Percentiles rank a stretch among this genome's conserved stretches.
Evolutionary conservation across 306 rosid genomes (phyloP).

Genomic region (Inga oerstediana): DNA sequence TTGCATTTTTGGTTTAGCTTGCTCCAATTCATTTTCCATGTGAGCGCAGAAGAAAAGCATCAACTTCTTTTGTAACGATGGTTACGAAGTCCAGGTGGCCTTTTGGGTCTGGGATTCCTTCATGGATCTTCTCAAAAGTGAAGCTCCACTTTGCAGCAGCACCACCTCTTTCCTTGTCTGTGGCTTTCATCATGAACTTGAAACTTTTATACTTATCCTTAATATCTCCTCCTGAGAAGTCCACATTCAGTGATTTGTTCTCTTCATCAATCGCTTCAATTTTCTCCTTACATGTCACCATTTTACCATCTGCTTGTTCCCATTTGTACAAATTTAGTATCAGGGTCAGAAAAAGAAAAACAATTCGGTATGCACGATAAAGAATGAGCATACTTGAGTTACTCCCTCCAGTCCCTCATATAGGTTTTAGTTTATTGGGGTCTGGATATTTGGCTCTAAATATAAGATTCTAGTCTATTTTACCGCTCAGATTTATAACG

Average conservation of each 20-base stretch:
- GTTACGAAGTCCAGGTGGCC: background rate
- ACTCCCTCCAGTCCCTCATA: no score
- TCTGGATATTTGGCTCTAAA: no score
- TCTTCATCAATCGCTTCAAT: background rate
- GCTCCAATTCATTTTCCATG: background rate
- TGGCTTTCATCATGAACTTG: background rate
- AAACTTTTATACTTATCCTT: slow-evolving; percentile 1
- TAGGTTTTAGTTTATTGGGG: no score
- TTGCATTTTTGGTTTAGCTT: background rate
- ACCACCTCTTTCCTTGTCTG: background rate
- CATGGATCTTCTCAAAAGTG: background rate
- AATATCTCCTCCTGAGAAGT: slow-evolving; percentile 13
- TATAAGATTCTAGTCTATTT: no score
- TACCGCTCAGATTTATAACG: no score
- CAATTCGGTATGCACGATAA: background rate
- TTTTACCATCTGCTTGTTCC: background rate
- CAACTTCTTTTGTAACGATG: background rate
- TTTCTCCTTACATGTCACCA: background rate
- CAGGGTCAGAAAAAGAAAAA: background rate
- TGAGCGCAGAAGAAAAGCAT: background rate
- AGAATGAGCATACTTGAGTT: no score
- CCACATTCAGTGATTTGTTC: background rate
- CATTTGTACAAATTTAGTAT: background rate
- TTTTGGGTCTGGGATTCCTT: background rate
- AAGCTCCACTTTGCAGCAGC: background rate